A percentile compares a stretch with the other conserved stretches of the same genome.
Evolutionary conservation across 192 early-diverging fungal species (phyloP).

Genomic region (Backusella sp.): DNA sequence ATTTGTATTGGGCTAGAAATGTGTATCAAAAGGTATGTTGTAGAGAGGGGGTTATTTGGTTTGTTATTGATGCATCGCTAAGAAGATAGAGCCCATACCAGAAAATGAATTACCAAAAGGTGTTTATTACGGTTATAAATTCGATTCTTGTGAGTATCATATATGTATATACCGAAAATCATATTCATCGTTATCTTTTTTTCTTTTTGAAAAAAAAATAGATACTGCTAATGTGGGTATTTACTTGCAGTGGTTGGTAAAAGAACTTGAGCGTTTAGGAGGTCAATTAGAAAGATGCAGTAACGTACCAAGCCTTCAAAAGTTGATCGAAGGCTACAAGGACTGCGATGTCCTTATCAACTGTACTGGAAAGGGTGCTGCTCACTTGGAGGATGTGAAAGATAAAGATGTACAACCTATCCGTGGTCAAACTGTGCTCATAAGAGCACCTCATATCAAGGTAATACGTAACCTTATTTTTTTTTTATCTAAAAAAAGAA

Average conservation of each 20-base stretch:
- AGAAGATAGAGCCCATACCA: conserved; percentile 2
- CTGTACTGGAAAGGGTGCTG: conserved; percentile 73
- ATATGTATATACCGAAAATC: not conserved
- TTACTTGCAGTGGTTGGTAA: conserved; percentile 66
- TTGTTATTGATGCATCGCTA: not conserved
- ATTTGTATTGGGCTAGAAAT: conserved; percentile 43
- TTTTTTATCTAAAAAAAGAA: conserved; percentile 15
- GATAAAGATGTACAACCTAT: conserved; percentile 69
- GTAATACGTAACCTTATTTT: conserved; percentile 14
- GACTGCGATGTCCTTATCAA: conserved; percentile 62
- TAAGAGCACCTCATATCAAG: conserved; percentile 73
- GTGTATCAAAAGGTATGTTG: conserved; percentile 43
- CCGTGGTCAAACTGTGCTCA: conserved; percentile 78
- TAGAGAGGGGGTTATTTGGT: not conserved
- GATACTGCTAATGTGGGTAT: conserved; percentile 65
- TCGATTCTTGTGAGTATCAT: conserved; percentile 24
- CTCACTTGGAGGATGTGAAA: conserved; percentile 69
- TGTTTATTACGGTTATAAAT: conserved; percentile 18
- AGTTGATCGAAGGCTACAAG: conserved; percentile 38
- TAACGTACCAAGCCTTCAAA: conserved; percentile 45
- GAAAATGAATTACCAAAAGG: conserved; percentile 20
- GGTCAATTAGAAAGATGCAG: conserved; percentile 44
- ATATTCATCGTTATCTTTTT: not conserved
- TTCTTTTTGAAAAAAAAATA: not conserved
- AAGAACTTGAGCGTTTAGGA: conserved; percentile 51